These are phyloP conservation scores for Nannochloropsis gaditana DNA, from an alignment of 108 stramenopile genomes.

Conservation along the genomic window DNA sequence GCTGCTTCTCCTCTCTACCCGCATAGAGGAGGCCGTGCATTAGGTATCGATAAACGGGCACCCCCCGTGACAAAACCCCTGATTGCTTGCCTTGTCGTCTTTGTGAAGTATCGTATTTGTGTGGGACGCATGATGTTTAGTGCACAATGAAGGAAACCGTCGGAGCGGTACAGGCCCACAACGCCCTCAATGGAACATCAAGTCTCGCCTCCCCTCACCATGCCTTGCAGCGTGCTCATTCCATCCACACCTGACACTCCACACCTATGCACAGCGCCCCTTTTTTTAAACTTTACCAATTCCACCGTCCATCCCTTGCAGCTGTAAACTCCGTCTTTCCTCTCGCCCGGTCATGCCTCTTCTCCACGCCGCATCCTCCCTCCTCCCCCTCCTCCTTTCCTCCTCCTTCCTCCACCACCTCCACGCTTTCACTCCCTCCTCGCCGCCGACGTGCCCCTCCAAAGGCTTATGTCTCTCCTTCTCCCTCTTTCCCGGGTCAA, in stretches of 20 bases:
- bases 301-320: background rate
- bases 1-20: too few relatives aligned
- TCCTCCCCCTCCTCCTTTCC: constrained; percentile 7
- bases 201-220: too few relatives aligned
- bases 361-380: background rate
- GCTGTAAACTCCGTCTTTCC: background rate
- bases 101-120: too few relatives aligned
- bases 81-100: too few relatives aligned
- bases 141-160: too few relatives aligned
- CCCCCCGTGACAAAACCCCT: too few relatives aligned
- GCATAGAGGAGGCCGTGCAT: too few relatives aligned
- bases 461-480: background rate
- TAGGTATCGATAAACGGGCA: too few relatives aligned
- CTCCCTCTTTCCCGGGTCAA: background rate
- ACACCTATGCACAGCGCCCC: background rate
- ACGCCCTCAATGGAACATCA: too few relatives aligned
- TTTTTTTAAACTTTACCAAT: background rate
- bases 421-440: background rate
- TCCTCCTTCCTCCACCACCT: background rate
- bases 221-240: too few relatives aligned
- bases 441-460: background rate
- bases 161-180: too few relatives aligned
- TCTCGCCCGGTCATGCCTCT: background rate
- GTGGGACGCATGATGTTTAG: too few relatives aligned
- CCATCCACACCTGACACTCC: background rate